Evolutionary conservation across 2,329 filamentous ascomycete genomes (phyloP).

Genomic region (Aspergillus niger): DNA sequence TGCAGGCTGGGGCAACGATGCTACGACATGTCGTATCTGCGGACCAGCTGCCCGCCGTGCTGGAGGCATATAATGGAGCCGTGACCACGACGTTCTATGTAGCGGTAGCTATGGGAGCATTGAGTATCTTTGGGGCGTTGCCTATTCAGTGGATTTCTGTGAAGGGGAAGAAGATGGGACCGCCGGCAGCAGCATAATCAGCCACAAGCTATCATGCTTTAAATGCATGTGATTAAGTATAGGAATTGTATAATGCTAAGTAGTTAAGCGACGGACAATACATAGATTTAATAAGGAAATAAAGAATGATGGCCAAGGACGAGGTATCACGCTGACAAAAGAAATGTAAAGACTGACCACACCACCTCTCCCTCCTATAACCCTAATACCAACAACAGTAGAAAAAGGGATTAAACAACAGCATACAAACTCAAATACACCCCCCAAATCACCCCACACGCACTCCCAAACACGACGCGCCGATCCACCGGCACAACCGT

Average conservation of each 20-base stretch:
- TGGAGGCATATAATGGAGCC: conserved; percentile 41
- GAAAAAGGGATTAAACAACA: conserved; percentile 29
- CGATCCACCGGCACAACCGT: conserved; percentile 70
- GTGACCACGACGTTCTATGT: conserved; percentile 44
- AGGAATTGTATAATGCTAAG: too few species aligned
- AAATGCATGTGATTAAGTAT: too few species aligned
- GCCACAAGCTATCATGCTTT: neutral
- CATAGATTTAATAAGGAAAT: too few species aligned
- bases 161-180: conserved; percentile 45
- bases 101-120: conserved; percentile 39
- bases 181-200: neutral
- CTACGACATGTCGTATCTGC: conserved; percentile 33
- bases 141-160: conserved; percentile 46
- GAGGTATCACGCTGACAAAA: neutral
- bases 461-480: conserved; percentile 69
- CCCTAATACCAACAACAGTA: conserved; percentile 2
- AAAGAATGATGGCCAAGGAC: neutral
- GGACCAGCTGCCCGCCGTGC: conserved; percentile 30
- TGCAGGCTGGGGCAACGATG: conserved; percentile 42
- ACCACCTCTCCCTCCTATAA: too few species aligned
- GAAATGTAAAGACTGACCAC: neutral
- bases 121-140: conserved; percentile 37
- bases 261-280: too few species aligned
- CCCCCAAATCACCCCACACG: conserved; percentile 73
- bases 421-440: conserved; percentile 71